phyloP scores from a whole-genome alignment of 129 eudicot genomes.

The Lactuca saligna region DNA sequence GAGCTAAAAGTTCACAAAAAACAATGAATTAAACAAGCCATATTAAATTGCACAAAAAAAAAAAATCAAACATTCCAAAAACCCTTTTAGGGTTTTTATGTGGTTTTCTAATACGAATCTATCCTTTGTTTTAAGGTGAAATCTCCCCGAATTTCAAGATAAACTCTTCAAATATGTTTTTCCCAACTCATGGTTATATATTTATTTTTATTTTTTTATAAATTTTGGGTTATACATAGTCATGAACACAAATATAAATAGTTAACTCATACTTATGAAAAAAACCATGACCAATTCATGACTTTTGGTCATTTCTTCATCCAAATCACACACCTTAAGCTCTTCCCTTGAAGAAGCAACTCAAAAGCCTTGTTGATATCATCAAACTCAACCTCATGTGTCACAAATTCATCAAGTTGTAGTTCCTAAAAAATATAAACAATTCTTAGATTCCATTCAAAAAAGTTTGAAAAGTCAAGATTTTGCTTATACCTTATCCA shows the following conservation, averaged over 20 bases:
- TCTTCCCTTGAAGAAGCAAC: slow-evolving; percentile 60
- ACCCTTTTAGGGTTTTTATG: too few relatives aligned
- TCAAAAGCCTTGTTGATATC: slow-evolving; percentile 87
- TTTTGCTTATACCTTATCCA: slow-evolving; percentile 55
- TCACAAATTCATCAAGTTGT: slow-evolving; percentile 70
- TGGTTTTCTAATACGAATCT: too few relatives aligned
- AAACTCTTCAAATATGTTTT: too few relatives aligned
- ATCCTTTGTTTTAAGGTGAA: too few relatives aligned
- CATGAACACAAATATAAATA: neutral
- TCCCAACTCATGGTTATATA: too few relatives aligned
- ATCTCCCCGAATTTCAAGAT: too few relatives aligned
- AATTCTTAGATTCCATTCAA: neutral
- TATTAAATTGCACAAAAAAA: too few relatives aligned
- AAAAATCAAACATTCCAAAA: too few relatives aligned
- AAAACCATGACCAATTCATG: neutral
- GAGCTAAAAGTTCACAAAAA: too few relatives aligned
- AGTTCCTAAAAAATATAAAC: slow-evolving; percentile 51
- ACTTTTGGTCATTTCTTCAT: slow-evolving; percentile 49
- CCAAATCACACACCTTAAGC: slow-evolving; percentile 87
- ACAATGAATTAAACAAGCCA: too few relatives aligned
- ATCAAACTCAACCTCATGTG: slow-evolving; percentile 73
- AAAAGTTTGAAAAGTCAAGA: neutral
- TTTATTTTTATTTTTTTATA: too few relatives aligned
- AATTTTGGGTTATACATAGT: too few relatives aligned
- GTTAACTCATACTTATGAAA: neutral